Base-by-base conservation (phyloP, 2,329 filamentous ascomycete genomes). In the Chrysoporthe austroafricana region DNA sequence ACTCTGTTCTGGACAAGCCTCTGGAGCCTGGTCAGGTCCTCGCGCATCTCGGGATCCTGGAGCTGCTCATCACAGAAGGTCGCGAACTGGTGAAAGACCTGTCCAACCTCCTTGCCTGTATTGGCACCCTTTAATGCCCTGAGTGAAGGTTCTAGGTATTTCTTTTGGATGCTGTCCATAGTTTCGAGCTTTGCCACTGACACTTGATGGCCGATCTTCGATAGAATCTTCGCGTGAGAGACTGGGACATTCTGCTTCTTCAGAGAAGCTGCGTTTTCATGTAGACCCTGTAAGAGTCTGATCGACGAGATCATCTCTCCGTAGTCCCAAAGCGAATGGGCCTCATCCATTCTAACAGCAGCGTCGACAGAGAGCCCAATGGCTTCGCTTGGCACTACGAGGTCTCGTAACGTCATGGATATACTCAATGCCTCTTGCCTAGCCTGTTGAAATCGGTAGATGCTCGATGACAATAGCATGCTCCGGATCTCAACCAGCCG, bases 81-180 rank as follows among this genome's bases (percentile, higher is more conserved):
- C 36, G 96, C 96, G 77, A 98, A 98, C 73, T 97, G 93, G 76
- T 97, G 94, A 74, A 94, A 97, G 0, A 98, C 96, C 72, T 93
- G 86, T 1, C 94, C 94, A 2, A 94, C 92, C 69, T 95, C 92
- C 57, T 86, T 83, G 1, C 91, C 91, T 64, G 89, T 85, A 5
- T 80, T 85, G 58, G 86, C 85, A 1, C 89, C 89, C 73, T 88
- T 91, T 8, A 99, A 83, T 74, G 96, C 92, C 72, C 89, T 90
- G 39, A 98, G 88, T 0, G 96, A 94, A 32, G 93, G 92, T 65
- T 91, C 87, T 0, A 99, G 85, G 73, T 97, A 98, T 46, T 91
- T 89, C 72, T 91, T 89, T 72, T 97, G 93, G 69, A 99, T 97
- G 65, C 89, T 88, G 71, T 97, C 93, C 0, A 96, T 93, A 71